Base-by-base conservation (phyloP, 768 basidiomycete species). In the Russula sp. region DNA sequence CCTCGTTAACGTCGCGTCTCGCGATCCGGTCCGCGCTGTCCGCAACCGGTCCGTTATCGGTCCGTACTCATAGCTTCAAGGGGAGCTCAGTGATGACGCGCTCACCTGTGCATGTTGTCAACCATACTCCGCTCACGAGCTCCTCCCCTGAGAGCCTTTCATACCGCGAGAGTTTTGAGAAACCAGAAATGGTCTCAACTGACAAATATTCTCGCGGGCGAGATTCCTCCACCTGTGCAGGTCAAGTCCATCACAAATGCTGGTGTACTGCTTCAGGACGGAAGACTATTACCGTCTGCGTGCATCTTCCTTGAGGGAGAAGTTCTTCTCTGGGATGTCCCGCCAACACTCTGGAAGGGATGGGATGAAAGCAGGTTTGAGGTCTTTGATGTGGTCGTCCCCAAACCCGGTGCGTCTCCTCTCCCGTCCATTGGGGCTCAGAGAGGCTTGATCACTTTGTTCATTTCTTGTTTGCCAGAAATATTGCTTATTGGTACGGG, bases 401-500 rank as follows among this genome's bases (percentile, higher is more conserved):
- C 94, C 2, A 84, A 86, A 73, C 95, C 96, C 52, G 96, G 95
- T 94, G 64, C 65, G 85, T 75, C 14, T 28, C 14, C 13, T 28
- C 8, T 20, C 1, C 56, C 7, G 10, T n/a, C 18, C 2, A 1
- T 5, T 28, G 7, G 18, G 16, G 32, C 5, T n/a, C 44, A 10
- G 40, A 42, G 14, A 57, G 16, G 22, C 28, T 44, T 50, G 20
- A 57, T n/a, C 36, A 28, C 42, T 4, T 36, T 32, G 38, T 48
- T 53, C 30, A 26, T 1, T 22, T 44, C 36, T 36, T 16, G 32
- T 46, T 22, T 8, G 5, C 44, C 64, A 98, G 96, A 99, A 73
- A 92, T 99, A 44, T 75, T 98, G 34, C 74, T 98, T 2, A 78
- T 99, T 16, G 96, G 96, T 0, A 97, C 96, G 0, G 96, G 96